Evolutionary conservation across 2,329 filamentous ascomycete species (phyloP).

Genomic region (Aspergillus ruber): DNA sequence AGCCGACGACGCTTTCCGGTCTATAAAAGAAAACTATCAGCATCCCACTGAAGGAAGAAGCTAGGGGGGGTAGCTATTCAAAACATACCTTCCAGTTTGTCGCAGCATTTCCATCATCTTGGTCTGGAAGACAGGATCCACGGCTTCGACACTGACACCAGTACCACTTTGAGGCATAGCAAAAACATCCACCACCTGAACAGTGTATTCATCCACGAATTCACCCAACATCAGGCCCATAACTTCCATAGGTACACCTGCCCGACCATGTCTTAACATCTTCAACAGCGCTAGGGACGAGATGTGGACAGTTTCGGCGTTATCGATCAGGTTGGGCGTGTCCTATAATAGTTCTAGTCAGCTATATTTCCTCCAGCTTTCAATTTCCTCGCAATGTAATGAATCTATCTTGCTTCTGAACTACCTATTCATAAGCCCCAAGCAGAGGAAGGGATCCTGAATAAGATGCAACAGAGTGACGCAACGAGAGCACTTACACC

Average conservation of each 20-base stretch:
- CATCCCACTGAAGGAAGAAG: background rate
- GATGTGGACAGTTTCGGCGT: constrained; percentile 98
- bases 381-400: background rate
- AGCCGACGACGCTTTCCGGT: constrained; percentile 94
- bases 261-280: constrained; percentile 96
- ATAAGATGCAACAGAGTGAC: background rate
- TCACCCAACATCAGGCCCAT: constrained; percentile 99
- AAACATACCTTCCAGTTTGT: constrained; percentile 80
- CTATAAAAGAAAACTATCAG: constrained; percentile 41
- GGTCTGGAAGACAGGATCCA: constrained; percentile 97
- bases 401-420: background rate
- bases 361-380: background rate
- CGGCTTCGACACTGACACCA: constrained; percentile 94
- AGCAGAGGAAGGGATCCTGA: background rate
- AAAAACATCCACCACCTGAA: constrained; percentile 96
- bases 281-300: constrained; percentile 94
- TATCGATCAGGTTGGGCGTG: constrained; percentile 87
- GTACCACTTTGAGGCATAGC: constrained; percentile 99
- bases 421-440: background rate
- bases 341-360: constrained; percentile 52
- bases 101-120: constrained; percentile 99
- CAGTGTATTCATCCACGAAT: constrained; percentile 98
- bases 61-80: background rate
- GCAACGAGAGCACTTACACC: constrained; percentile 28
- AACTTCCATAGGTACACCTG: constrained; percentile 98